phyloP scores from a whole-genome alignment of 306 rosid species.

The Quercus ilex region DNA sequence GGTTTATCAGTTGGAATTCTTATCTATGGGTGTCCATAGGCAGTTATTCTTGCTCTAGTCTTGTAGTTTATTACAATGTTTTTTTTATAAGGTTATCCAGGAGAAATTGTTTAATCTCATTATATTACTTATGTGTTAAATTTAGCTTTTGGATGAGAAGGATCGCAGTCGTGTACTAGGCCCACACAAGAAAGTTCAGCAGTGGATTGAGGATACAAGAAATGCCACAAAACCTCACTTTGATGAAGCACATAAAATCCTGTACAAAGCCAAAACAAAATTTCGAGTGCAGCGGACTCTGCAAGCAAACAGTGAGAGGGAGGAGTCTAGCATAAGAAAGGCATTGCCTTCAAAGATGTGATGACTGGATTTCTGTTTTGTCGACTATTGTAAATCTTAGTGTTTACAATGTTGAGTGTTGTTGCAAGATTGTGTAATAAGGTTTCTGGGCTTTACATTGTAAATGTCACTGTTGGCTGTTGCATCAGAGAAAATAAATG shows the following conservation, averaged over 20 bases:
- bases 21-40: neutral
- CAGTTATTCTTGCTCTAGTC: neutral
- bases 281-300: conserved; percentile 32
- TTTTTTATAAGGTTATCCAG: neutral
- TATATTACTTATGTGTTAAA: neutral
- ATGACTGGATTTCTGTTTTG: neutral
- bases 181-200: conserved; percentile 75
- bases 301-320: conserved; percentile 17
- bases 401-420: neutral
- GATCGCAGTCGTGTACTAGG: conserved; percentile 60
- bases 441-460: conserved; percentile 3
- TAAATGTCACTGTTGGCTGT: too few relatives aligned
- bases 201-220: conserved; percentile 77
- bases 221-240: conserved; percentile 78
- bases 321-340: conserved; percentile 25
- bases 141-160: conserved; percentile 69
- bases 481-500: too few relatives aligned
- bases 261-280: conserved; percentile 44
- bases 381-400: neutral
- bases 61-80: conserved; percentile 3
- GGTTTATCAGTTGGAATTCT: neutral
- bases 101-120: conserved; percentile 12
- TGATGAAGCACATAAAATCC: conserved; percentile 64
- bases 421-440: conserved; percentile 5
- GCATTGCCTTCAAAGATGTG: conserved; percentile 56